A percentile compares a stretch with the other conserved stretches of the same genome.
Conservation (phyloP, 2,329 filamentous ascomycete genomes). For the Neofusicoccum umdonicola region DNA sequence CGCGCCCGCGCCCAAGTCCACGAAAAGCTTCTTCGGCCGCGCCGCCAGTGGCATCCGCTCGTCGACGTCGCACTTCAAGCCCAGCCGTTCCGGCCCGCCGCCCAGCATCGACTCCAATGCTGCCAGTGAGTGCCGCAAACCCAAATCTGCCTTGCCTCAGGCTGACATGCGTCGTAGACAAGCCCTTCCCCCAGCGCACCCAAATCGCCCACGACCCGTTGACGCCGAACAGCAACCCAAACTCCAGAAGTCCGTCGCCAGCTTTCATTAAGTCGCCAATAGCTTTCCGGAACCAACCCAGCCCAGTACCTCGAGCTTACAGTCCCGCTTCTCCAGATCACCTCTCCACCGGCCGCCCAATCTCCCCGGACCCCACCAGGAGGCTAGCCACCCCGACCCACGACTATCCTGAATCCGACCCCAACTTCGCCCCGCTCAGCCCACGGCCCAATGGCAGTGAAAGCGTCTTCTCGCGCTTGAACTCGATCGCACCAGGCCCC, state of each 20-base stretch:
- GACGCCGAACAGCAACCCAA: constrained; percentile 29
- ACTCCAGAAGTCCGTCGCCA: constrained; percentile 23
- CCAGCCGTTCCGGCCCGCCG: constrained; percentile 48
- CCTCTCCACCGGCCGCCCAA: background rate
- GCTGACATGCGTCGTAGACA: constrained; percentile 26
- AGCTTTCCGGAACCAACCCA: constrained; percentile 34
- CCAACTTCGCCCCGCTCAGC: constrained; percentile 49
- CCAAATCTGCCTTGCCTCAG: background rate
- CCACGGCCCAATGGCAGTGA: constrained; percentile 44
- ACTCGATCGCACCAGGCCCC: constrained; percentile 64
- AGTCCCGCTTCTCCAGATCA: constrained; percentile 33
- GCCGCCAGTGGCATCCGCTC: constrained; percentile 28
- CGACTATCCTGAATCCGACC: constrained; percentile 32
- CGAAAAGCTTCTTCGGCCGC: constrained; percentile 30
- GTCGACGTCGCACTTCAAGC: constrained; percentile 33
- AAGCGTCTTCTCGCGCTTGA: constrained; percentile 60
- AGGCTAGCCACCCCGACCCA: constrained; percentile 23
- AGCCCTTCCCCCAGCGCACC: constrained; percentile 27
- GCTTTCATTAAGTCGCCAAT: constrained; percentile 11
- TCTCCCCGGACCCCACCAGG: background rate
- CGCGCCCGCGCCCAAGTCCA: constrained; percentile 18
- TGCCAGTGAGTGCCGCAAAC: constrained; percentile 53
- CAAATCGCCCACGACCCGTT: constrained; percentile 22
- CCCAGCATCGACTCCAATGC: constrained; percentile 56
- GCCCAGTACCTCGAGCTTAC: constrained; percentile 32